phyloP scores from a whole-genome alignment of 768 basidiomycete genomes.

The Tylopilus balloui region DNA sequence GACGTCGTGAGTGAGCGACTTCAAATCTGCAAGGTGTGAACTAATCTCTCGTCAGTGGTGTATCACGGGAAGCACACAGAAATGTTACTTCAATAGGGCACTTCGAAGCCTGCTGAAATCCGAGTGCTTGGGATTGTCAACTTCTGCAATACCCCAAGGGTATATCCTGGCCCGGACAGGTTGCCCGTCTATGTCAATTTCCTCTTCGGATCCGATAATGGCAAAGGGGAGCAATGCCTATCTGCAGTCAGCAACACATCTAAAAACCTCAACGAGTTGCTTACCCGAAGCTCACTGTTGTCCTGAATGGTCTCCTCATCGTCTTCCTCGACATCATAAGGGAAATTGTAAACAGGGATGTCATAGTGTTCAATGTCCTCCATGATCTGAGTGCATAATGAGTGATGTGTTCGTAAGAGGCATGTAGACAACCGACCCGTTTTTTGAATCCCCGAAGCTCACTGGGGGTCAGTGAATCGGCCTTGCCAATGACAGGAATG shows the following conservation, averaged over 20 bases:
- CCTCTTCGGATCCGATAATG: constrained; percentile 95
- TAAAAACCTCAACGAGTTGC: constrained; percentile 21
- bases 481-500: constrained; percentile 96
- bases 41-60: constrained; percentile 37
- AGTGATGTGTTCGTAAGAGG: constrained; percentile 1
- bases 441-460: constrained; percentile 97
- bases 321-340: constrained; percentile 98
- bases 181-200: constrained; percentile 89
- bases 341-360: constrained; percentile 99
- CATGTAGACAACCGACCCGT: constrained; percentile 46
- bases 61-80: background rate
- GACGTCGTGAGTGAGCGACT: constrained; percentile 89
- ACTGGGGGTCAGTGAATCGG: constrained; percentile 88
- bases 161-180: constrained; percentile 91
- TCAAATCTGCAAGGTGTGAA: constrained; percentile 92
- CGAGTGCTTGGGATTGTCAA: constrained; percentile 99
- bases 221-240: constrained; percentile 94
- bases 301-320: constrained; percentile 98
- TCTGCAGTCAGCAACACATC: constrained; percentile 4
- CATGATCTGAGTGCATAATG: constrained; percentile 69
- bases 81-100: constrained; percentile 78
- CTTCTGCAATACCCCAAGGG: constrained; percentile 98
- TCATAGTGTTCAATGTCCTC: constrained; percentile 99
- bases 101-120: constrained; percentile 93
- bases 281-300: constrained; percentile 89